Conservation (phyloP, 495 filamentous ascomycete genomes). For the Daldinia vernicosa region DNA sequence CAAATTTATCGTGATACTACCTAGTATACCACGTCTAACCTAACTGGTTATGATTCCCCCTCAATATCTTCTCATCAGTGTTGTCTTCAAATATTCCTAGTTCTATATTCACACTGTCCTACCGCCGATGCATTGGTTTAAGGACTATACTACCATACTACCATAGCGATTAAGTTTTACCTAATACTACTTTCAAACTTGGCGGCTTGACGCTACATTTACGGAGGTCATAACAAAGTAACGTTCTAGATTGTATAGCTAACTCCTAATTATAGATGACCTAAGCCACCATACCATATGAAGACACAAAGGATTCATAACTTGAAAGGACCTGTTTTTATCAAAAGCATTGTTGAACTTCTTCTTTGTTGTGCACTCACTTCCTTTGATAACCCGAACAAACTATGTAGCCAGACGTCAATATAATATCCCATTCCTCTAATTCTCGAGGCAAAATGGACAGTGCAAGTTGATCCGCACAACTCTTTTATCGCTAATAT, state of each 20-base stretch:
- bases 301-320: neutral
- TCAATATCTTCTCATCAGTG: slow-evolving; percentile 7
- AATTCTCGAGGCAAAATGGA: neutral
- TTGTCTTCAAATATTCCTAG: slow-evolving; percentile 32
- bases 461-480: neutral
- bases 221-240: too few relatives aligned
- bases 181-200: neutral
- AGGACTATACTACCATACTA: slow-evolving; percentile 18
- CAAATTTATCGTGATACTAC: slow-evolving; percentile 13
- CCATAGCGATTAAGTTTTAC: neutral
- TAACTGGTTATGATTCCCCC: neutral
- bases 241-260: too few relatives aligned
- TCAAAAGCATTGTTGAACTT: neutral
- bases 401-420: neutral
- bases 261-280: neutral
- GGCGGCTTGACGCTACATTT: too few relatives aligned
- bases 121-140: neutral
- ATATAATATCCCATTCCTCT: neutral
- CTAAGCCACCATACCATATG: neutral
- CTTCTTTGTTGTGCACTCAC: neutral
- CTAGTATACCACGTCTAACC: slow-evolving; percentile 4
- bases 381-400: neutral
- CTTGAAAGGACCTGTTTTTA: neutral
- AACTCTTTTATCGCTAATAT: neutral
- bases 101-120: neutral